Percentiles rank a stretch among this genome's conserved stretches.
phyloP scores from a whole-genome alignment of 495 filamentous ascomycete species.

The Aspergillus indologenus region DNA sequence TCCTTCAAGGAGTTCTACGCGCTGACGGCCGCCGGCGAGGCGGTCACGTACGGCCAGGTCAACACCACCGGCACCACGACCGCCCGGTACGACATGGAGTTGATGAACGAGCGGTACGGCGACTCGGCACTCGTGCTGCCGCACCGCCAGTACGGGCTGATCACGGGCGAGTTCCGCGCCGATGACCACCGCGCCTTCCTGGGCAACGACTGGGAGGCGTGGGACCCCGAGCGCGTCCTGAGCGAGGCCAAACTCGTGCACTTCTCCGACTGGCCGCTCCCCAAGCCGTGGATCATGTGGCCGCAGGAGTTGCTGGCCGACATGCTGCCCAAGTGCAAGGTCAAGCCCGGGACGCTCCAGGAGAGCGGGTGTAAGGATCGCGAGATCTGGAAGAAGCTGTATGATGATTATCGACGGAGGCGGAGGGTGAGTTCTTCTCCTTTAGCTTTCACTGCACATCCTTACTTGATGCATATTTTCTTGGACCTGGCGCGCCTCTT shows the following conservation, averaged over 20 bases:
- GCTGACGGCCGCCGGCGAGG: conserved; percentile 41
- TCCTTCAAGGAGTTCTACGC: conserved; percentile 51
- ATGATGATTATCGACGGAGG: conserved; percentile 61
- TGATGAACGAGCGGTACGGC: conserved; percentile 68
- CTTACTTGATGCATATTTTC: background rate
- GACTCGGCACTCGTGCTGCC: conserved; percentile 69
- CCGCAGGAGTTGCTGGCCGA: conserved; percentile 50
- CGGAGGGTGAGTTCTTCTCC: conserved; percentile 50
- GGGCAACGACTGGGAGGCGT: conserved; percentile 58
- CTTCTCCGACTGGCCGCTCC: conserved; percentile 78
- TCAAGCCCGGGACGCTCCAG: conserved; percentile 39
- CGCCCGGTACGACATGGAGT: conserved; percentile 65
- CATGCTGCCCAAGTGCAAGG: conserved; percentile 59
- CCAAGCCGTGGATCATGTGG: conserved; percentile 75
- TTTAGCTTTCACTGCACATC: background rate
- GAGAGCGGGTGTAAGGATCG: conserved; percentile 59
- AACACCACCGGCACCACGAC: conserved; percentile 10
- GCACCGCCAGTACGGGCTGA: conserved; percentile 66
- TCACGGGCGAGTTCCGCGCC: conserved; percentile 68
- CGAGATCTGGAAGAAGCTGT: conserved; percentile 68
- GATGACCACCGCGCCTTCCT: conserved; percentile 60
- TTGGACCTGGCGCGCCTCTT: background rate
- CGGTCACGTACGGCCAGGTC: conserved; percentile 36
- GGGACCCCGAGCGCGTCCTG: conserved; percentile 63
- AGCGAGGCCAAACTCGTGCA: conserved; percentile 73